Evolutionary conservation across 2,329 filamentous ascomycete species (phyloP), one percentile per base, ranked within the genome.

Genomic region (Venturia carpophila): DNA sequence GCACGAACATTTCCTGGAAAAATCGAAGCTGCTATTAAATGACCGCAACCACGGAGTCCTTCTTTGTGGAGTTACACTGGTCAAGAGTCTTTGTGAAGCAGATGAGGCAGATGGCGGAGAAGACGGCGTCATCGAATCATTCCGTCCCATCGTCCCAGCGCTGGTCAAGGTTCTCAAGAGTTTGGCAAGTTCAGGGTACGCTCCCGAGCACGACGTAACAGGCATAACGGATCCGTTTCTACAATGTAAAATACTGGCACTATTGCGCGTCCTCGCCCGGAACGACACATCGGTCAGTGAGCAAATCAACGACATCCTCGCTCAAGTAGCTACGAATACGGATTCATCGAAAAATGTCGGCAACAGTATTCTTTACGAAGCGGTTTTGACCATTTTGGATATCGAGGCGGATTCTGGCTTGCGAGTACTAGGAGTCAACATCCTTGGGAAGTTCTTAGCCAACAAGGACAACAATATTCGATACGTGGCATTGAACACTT

Each of bases 391-490:
- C 0, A 99, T 99, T 69, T 86, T 99, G 61, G 94, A 99, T 70
- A 97, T 99, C 64, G 94, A 99, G 76, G 95, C 94, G 27, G 95
- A 99, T 74, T 96, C 94, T 11, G 93, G 94, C 43, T 79, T 99
- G 68, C 84, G 95, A 62, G 94, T 99, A 27, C 83, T 99, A 34
- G 94, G 94, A 72, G 94, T 99, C 70, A 99, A 99, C 74, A 99
- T 99, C 69, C 85, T 99, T 30, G 94, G 95, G 74, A 99, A 97
- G 75, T 99, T 99, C 78, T 79, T 99, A 68, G 88, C 92, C n/a
- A 99, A 99, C 80, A 88, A 93, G 71, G 94, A 99, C 78, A 99
- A 99, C 82, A 99, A 99, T 74, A 99, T 99, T 71, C 89, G 94
- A 76, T 99, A 99, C 73, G 94, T 99, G 63, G 94, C 94, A 21